These are phyloP conservation scores for Rhododendron molle DNA, from an alignment of 148 eudicot species.

Conservation along the genomic window DNA sequence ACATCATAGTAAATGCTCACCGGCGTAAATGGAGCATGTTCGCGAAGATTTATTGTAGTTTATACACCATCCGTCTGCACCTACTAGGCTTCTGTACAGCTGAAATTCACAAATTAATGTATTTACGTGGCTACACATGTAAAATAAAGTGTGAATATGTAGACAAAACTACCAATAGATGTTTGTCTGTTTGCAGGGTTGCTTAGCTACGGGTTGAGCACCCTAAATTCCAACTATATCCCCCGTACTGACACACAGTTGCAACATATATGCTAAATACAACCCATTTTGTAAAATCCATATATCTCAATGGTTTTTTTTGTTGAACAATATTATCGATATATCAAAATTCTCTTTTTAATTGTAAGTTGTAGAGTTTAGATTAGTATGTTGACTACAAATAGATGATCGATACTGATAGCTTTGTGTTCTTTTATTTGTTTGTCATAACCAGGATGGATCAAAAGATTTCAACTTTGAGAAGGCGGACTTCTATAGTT, in stretches of 20 bases:
- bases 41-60: conserved; percentile 66
- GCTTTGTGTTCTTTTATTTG: not conserved
- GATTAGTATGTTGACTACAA: not conserved
- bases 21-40: conserved; percentile 77
- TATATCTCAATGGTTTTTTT: not conserved
- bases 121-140: not conserved
- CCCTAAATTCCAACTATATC: not conserved
- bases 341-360: not conserved
- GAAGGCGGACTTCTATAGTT: not conserved
- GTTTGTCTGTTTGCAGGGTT: not conserved
- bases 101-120: conserved; percentile 23
- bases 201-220: not conserved
- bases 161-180: not conserved
- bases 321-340: not conserved
- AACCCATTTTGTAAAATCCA: not conserved
- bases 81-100: conserved; percentile 64
- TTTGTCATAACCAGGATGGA: not conserved
- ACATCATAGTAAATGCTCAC: conserved; percentile 26
- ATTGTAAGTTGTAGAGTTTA: not conserved
- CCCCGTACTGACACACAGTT: not conserved
- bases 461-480: not conserved
- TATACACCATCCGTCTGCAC: conserved; percentile 93
- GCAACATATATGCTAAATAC: not conserved
- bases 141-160: not conserved
- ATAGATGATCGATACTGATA: not conserved